Evolutionary conservation across 192 early-diverging fungal species (phyloP).

Genomic region (Rhizoclosmatium sp.): DNA sequence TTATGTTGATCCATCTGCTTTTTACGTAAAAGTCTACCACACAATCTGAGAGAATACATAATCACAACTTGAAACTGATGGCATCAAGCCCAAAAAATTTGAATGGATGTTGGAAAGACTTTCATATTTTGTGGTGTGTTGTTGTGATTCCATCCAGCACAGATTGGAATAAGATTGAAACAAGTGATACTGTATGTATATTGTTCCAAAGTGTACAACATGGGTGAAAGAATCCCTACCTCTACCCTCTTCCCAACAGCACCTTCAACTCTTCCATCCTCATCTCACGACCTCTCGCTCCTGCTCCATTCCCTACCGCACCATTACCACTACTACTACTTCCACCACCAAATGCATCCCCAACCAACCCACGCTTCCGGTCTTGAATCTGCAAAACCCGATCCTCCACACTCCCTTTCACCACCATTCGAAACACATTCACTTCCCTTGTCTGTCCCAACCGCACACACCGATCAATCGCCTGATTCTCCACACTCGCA

Average conservation of each 20-base stretch:
- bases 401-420: constrained; percentile 79
- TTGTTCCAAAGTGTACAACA: too few relatives aligned
- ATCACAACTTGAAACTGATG: too few relatives aligned
- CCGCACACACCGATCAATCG: constrained; percentile 58
- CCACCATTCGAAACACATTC: constrained; percentile 47
- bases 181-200: too few relatives aligned
- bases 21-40: too few relatives aligned
- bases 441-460: constrained; percentile 57
- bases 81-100: too few relatives aligned
- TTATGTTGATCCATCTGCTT: too few relatives aligned
- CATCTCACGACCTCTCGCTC: background rate
- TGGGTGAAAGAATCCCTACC: too few relatives aligned
- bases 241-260: constrained; percentile 41
- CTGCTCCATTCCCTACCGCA: background rate
- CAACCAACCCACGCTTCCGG: constrained; percentile 71
- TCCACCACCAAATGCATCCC: constrained; percentile 20
- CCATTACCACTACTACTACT: background rate
- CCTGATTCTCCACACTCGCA: constrained; percentile 50
- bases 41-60: too few relatives aligned
- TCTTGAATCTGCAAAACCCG: constrained; percentile 83
- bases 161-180: too few relatives aligned
- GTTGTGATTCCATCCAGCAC: too few relatives aligned
- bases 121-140: too few relatives aligned
- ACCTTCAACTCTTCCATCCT: constrained; percentile 40
- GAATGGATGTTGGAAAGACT: too few relatives aligned